phyloP scores from a whole-genome alignment of 768 basidiomycete species.

The Leccinum broughii region DNA sequence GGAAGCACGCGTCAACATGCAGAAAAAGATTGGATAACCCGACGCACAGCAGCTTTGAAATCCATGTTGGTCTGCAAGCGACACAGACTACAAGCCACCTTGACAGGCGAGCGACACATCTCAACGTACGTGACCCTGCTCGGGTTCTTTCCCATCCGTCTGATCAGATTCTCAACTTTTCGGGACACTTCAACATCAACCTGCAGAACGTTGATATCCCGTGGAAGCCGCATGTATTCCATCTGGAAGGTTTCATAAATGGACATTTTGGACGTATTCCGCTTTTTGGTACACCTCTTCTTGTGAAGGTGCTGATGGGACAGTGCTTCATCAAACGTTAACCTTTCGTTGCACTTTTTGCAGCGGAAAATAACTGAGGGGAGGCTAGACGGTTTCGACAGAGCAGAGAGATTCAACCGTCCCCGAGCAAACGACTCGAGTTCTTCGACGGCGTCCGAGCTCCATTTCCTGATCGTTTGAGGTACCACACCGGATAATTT shows the following conservation, averaged over 20 bases:
- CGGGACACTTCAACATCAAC: slow-evolving; percentile 7
- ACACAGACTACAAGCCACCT: slow-evolving; percentile 8
- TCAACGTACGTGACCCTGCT: not conserved
- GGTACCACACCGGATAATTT: not conserved
- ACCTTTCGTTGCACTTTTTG: not conserved
- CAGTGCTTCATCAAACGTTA: slow-evolving; percentile 10
- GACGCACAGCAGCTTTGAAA: slow-evolving; percentile 11
- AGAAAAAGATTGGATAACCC: not conserved
- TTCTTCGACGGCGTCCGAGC: slow-evolving; percentile 9
- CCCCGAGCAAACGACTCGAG: slow-evolving; percentile 10
- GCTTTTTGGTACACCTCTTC: no score
- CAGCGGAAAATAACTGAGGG: slow-evolving; percentile 15
- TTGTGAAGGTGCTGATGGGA: slow-evolving; percentile 11
- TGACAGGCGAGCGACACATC: slow-evolving; percentile 7
- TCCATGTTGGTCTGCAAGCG: not conserved
- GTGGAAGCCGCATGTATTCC: not conserved
- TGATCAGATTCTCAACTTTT: slow-evolving; percentile 14
- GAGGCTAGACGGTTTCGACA: slow-evolving; percentile 7
- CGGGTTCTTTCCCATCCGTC: slow-evolving; percentile 10
- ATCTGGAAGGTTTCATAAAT: not conserved
- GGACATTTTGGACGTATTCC: not conserved
- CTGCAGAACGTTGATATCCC: slow-evolving; percentile 4
- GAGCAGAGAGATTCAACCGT: not conserved
- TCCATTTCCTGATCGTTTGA: slow-evolving; percentile 6
- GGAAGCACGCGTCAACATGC: no score